A percentile compares a stretch with the other conserved stretches of the same genome.
Conservation (phyloP, 257 asterid species). For the Paraleonurus japonicus region DNA sequence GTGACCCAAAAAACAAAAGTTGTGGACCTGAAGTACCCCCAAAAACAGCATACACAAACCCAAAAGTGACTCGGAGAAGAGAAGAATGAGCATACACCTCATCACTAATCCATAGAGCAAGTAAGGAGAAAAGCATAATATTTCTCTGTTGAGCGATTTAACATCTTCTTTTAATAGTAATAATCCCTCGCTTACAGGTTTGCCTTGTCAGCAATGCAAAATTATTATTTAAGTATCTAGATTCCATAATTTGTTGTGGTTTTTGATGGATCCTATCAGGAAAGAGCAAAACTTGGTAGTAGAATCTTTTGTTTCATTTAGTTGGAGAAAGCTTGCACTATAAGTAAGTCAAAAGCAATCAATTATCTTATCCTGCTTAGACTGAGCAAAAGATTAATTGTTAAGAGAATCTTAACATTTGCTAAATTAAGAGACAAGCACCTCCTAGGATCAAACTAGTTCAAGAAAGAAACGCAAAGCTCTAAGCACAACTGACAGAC, state of each 20-base stretch:
- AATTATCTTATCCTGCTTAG: neutral
- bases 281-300: neutral
- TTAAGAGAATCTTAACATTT: neutral
- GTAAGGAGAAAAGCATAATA: slow-evolving; percentile 5
- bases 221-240: neutral
- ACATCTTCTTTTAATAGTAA: slow-evolving; percentile 16
- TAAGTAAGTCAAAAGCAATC: slow-evolving; percentile 15
- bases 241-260: neutral
- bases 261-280: neutral
- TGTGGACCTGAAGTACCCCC: no score
- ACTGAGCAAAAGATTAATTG: neutral
- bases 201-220: slow-evolving; percentile 5
- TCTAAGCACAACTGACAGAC: neutral
- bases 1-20: no score
- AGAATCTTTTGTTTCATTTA: slow-evolving; percentile 9
- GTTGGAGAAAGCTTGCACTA: neutral
- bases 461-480: neutral
- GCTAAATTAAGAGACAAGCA: neutral
- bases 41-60: no score
- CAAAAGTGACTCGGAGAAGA: no score
- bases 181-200: slow-evolving; percentile 15
- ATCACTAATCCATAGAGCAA: slow-evolving; percentile 16
- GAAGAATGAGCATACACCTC: slow-evolving; percentile 29
- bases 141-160: slow-evolving; percentile 3
- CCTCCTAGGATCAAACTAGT: slow-evolving; percentile 1